phyloP scores from a whole-genome alignment of 805 yeast species.

The Suhomyces kilbournensis region DNA sequence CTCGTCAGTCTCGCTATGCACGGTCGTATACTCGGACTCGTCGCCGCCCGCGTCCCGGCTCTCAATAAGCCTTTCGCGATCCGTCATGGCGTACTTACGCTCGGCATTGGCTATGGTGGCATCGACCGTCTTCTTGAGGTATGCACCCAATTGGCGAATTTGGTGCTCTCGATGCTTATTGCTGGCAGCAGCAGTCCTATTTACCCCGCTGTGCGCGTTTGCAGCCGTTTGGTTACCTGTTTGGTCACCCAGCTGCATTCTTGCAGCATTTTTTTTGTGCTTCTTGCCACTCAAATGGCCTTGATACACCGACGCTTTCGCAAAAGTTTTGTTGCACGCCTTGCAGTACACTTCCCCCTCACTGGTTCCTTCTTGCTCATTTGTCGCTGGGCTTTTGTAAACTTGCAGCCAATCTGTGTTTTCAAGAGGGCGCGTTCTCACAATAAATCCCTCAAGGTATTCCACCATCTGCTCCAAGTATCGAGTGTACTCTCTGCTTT shows the following conservation, averaged over 20 bases:
- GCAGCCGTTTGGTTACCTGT: neutral
- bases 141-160: constrained; percentile 1
- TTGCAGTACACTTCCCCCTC: constrained; percentile 49
- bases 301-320: constrained; percentile 60
- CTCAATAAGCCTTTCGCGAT: constrained; percentile 62
- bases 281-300: constrained; percentile 74
- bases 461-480: constrained; percentile 46
- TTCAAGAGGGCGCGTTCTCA: constrained; percentile 30
- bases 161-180: neutral
- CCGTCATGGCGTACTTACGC: constrained; percentile 65
- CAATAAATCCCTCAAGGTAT: constrained; percentile 51
- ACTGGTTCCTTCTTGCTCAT: constrained; percentile 12
- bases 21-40: constrained; percentile 40
- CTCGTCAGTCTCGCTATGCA: constrained; percentile 17
- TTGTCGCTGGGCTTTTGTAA: neutral
- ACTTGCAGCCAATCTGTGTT: constrained; percentile 6
- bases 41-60: constrained; percentile 32
- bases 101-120: constrained; percentile 61
- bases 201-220: neutral
- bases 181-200: neutral
- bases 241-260: neutral
- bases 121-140: constrained; percentile 20
- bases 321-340: constrained; percentile 61
- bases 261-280: constrained; percentile 53
- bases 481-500: constrained; percentile 26